A percentile compares a stretch with the other conserved stretches of the same genome.
Evolutionary conservation across 2,329 filamentous ascomycete species (phyloP).

Genomic region (Talaromyces sp.): DNA sequence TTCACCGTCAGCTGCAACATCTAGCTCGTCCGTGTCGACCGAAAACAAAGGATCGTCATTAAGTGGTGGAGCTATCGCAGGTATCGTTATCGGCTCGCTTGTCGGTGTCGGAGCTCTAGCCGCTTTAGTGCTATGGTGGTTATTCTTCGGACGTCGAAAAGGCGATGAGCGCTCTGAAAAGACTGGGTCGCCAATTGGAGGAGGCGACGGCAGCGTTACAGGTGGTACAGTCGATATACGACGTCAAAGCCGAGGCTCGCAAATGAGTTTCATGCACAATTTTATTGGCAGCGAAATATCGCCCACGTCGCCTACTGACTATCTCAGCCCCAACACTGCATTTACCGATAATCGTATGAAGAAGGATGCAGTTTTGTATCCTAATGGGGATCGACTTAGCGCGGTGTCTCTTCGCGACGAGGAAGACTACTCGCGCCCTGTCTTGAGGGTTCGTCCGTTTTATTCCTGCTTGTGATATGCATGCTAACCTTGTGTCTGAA

Average conservation of each 20-base stretch:
- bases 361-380: slow-evolving; percentile 40
- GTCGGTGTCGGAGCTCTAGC: slow-evolving; percentile 37
- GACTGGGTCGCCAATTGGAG: slow-evolving; percentile 25
- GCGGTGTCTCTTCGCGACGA: slow-evolving; percentile 48
- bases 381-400: slow-evolving; percentile 41
- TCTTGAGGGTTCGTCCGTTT: slow-evolving; percentile 37
- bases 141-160: slow-evolving; percentile 37
- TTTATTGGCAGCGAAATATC: slow-evolving; percentile 22
- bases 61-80: slow-evolving; percentile 43
- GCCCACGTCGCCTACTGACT: slow-evolving; percentile 16
- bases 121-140: slow-evolving; percentile 39
- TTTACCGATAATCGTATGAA: slow-evolving; percentile 48
- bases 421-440: slow-evolving; percentile 48
- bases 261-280: slow-evolving; percentile 35
- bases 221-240: slow-evolving; percentile 27
- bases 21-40: slow-evolving; percentile 21
- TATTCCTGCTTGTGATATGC: neutral
- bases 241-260: slow-evolving; percentile 33
- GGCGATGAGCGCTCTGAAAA: slow-evolving; percentile 19
- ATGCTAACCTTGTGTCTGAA: slow-evolving; percentile 2
- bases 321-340: slow-evolving; percentile 23
- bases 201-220: slow-evolving; percentile 22
- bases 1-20: slow-evolving; percentile 19
- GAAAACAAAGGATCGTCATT: slow-evolving; percentile 28
- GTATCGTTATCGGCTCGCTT: slow-evolving; percentile 43